These are phyloP conservation scores for Neopestalotiopsis sp. DNA, from an alignment of 2,329 filamentous ascomycete species.

Conservation along the genomic window DNA sequence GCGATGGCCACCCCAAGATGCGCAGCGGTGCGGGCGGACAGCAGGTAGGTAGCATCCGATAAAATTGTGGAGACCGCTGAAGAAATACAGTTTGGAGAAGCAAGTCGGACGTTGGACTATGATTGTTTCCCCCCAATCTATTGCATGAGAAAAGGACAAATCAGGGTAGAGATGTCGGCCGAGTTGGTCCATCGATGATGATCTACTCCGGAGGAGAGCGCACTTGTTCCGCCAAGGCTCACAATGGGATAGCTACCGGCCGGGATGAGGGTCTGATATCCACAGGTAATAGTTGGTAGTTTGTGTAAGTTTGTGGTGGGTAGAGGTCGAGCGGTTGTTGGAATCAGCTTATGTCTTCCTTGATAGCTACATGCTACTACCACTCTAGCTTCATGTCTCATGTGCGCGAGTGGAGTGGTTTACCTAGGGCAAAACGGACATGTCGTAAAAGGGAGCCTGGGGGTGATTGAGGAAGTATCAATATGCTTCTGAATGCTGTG, in stretches of 20 bases:
- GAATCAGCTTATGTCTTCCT: neutral
- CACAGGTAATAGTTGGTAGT: neutral
- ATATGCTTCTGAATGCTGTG: neutral
- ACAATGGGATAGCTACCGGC: neutral
- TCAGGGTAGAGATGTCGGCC: neutral
- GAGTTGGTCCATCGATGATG: neutral
- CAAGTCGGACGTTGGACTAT: neutral
- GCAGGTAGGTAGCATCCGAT: neutral
- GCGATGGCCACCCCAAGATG: neutral
- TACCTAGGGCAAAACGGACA: neutral
- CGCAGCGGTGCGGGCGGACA: neutral
- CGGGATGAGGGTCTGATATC: neutral
- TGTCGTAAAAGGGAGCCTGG: conserved; percentile 5
- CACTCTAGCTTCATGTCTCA: conserved; percentile 6
- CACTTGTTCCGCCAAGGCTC: neutral
- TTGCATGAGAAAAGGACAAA: neutral
- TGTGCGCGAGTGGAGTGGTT: conserved; percentile 7
- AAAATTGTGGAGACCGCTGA: conserved; percentile 7
- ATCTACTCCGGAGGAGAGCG: neutral
- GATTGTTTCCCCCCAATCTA: neutral
- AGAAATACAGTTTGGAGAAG: conserved; percentile 3
- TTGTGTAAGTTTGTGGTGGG: neutral
- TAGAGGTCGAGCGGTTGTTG: neutral
- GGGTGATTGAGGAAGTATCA: no score
- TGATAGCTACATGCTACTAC: neutral